Evolutionary conservation across 2,329 filamentous ascomycete species (phyloP), one percentile per base, ranked within the genome.

Genomic region (Raffaelea arxii): DNA sequence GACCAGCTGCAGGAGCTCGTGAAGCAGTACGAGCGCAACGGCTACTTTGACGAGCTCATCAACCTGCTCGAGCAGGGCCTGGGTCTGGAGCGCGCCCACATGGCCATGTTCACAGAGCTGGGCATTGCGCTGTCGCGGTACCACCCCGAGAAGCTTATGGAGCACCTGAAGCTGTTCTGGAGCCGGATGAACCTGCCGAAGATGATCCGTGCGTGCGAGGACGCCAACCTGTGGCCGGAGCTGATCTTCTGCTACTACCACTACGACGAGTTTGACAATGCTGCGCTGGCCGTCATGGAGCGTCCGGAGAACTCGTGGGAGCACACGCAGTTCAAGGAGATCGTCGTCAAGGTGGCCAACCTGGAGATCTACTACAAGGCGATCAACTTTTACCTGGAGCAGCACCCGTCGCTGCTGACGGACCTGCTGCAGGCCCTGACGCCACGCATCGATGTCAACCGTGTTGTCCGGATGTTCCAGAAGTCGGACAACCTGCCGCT

Each of bases 311-410:
- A 97, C 72, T 90, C 92, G 2, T 98, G 92, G 92, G 94, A 98
- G 65, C 92, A 98, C 69, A 89, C 96, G 64, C 92, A 94, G 42
- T 98, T 98, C 82, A 98, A 98, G 76, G 94, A 98, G 62, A 97
- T 94, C 44, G 77, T 95, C 48, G 82, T 95, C 69, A 98, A 98
- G 78, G 91, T 96, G 54, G 87, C 90, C 59, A 98, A 98, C 69
- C 70, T 98, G 60, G 94, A 98, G 68, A 98, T 98, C 59, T 98
- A 97, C 74, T 98, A 98, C 75, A 86, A 91, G 46, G 88, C 87
- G 24, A 77, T 97, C 61, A 94, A 91, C 71, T 96, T 96, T 69
- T 97, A 97, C 66, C 80, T 98, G 36, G 88, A 97, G 69, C 88
- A 98, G 68, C 92, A 98, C 64, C 92, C 92, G 27, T 87, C 91